Evolutionary conservation across 805 yeast genomes (phyloP), one percentile per base, ranked within the genome.

Genomic region (Metschnikowia continentalis): DNA sequence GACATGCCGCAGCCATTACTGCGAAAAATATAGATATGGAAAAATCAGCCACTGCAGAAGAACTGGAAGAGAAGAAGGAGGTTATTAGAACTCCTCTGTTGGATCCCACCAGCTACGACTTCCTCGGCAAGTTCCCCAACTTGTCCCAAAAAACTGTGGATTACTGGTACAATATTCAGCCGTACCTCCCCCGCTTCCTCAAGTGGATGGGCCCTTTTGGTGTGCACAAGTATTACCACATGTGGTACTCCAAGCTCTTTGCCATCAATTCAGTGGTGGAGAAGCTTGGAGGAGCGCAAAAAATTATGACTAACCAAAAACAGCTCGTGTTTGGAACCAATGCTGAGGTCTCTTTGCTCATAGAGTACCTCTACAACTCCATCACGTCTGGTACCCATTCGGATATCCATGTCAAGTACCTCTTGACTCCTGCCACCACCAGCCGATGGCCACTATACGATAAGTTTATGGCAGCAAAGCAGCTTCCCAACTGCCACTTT

Each of bases 401-500:
- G 33, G 78, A 74, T 48, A 61, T 65, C 20, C 74, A 73, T 54
- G 63, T 80, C 22, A 79, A 77, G 67, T 66, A 79, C 42, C 63
- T 81, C 15, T 73, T 80, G 51, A 79, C 83, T 11, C 78, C 84
- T 0, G 71, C 83, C n/a, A 71, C 85, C 14, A 76, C 83, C 5
- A 86, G 87, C 20, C 78, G 78, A 52, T 78, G 78, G 63, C 94
- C 95, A 1, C 73, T 87, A 49, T 66, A 77, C 57, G 91, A 86
- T 61, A 77, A 83, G 51, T 65, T 83, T 35, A 47, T 46, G n/a
- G 13, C 33, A 5, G 52, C 59, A 7, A 17, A 37, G 2, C 35
- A 17, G 5, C 13, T 65, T 76, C 19, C 51, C 57, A 11, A 59
- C 11, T 69, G 77, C 2, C 63, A 81, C 57, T 70, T 82, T 64